Percentiles rank a stretch among this genome's conserved stretches.
Conservation (phyloP, 345 rosid species). For the Populus pruinosa region DNA sequence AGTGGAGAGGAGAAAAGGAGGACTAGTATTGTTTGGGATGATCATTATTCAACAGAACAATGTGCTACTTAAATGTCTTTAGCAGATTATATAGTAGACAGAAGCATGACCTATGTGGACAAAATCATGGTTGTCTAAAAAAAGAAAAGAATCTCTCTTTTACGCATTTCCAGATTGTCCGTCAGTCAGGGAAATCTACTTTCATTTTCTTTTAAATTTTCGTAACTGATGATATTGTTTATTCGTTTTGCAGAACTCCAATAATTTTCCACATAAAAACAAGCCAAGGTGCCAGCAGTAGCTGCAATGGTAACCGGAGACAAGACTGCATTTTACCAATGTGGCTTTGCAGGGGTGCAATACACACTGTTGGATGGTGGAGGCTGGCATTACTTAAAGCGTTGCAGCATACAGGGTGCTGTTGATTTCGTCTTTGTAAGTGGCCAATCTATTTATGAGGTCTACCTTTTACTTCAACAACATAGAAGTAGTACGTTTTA, state of each 20-base stretch:
- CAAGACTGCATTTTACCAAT: slow-evolving; percentile 51
- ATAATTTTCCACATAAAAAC: slow-evolving; percentile 40
- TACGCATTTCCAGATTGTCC: too few species aligned
- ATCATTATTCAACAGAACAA: slow-evolving; percentile 34
- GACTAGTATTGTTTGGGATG: slow-evolving; percentile 66
- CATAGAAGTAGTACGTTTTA: background rate
- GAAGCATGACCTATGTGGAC: slow-evolving; percentile 38
- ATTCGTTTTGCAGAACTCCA: slow-evolving; percentile 48
- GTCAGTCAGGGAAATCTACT: background rate
- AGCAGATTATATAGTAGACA: slow-evolving; percentile 59
- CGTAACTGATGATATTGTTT: background rate
- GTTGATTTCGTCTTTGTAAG: slow-evolving; percentile 83
- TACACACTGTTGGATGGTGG: slow-evolving; percentile 74
- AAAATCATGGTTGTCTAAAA: background rate
- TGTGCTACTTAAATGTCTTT: slow-evolving; percentile 63
- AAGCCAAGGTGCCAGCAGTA: slow-evolving; percentile 49
- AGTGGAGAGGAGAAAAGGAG: slow-evolving; percentile 51
- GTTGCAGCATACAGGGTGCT: slow-evolving; percentile 68
- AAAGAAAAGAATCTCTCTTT: too few species aligned
- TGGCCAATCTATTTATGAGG: slow-evolving; percentile 81
- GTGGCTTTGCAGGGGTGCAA: slow-evolving; percentile 62
- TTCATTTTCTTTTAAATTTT: background rate
- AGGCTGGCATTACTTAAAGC: slow-evolving; percentile 67
- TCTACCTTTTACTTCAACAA: background rate
- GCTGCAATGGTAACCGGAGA: slow-evolving; percentile 71